Conservation (phyloP, 495 filamentous ascomycete genomes). For the Tuber magnatum region DNA sequence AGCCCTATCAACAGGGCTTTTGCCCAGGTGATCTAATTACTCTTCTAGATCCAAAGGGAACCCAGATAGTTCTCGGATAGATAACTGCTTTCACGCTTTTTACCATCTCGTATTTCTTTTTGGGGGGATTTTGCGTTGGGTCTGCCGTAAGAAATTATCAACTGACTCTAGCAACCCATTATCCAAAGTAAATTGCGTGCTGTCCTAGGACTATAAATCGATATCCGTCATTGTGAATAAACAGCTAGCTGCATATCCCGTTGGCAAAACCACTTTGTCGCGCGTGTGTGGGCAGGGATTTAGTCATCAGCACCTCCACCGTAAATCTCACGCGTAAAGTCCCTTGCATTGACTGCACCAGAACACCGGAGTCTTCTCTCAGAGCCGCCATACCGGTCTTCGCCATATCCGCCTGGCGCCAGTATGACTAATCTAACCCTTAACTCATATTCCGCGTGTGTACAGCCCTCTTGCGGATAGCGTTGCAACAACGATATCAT, state of each 20-base stretch:
- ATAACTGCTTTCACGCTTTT: neutral
- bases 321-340: neutral
- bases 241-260: neutral
- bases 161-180: neutral
- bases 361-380: neutral
- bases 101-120: neutral
- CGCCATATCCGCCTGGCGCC: neutral
- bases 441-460: neutral
- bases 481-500: neutral
- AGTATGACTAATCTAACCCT: neutral
- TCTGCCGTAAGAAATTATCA: neutral
- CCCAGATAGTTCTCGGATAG: neutral
- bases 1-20: constrained; percentile 94
- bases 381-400: neutral
- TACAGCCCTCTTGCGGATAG: neutral
- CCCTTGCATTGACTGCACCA: neutral
- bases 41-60: neutral
- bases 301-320: neutral
- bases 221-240: neutral
- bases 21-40: constrained; percentile 66
- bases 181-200: neutral
- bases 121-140: neutral
- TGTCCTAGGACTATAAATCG: neutral
- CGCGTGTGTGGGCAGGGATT: neutral
- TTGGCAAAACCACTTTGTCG: neutral